Conservation (phyloP, 345 rosid genomes). For the Toxicodendron radicans region DNA sequence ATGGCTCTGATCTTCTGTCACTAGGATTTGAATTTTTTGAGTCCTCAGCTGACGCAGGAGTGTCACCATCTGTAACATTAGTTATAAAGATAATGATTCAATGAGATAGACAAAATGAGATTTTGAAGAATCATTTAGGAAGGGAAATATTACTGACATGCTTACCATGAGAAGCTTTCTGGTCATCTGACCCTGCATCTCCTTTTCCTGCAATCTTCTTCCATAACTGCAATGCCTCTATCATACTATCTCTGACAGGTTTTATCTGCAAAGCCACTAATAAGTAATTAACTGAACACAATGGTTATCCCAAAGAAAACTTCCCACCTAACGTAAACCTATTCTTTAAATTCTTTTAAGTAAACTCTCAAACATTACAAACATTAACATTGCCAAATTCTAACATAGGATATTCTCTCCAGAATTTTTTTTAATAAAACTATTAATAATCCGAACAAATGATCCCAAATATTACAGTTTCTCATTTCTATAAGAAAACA, state of each 20-base stretch:
- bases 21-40: slow-evolving; percentile 42
- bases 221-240: slow-evolving; percentile 92
- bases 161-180: slow-evolving; percentile 65
- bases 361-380: neutral
- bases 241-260: slow-evolving; percentile 93
- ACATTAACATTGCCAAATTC: neutral
- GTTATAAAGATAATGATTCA: slow-evolving; percentile 9
- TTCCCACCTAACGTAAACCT: slow-evolving; percentile 20
- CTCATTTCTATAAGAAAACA: too few relatives aligned
- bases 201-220: slow-evolving; percentile 80
- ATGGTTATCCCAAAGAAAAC: slow-evolving; percentile 8
- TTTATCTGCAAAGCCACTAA: slow-evolving; percentile 65
- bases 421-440: neutral
- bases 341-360: slow-evolving; percentile 10
- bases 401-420: neutral
- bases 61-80: slow-evolving; percentile 35
- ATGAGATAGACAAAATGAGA: slow-evolving; percentile 5
- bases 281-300: slow-evolving; percentile 13
- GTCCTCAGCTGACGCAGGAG: slow-evolving; percentile 39
- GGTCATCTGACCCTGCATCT: slow-evolving; percentile 63
- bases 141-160: slow-evolving; percentile 8
- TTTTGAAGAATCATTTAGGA: slow-evolving; percentile 3
- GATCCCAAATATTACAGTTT: neutral
- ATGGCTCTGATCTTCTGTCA: slow-evolving; percentile 41
- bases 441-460: slow-evolving; percentile 2